Evolutionary conservation across 495 filamentous ascomycete species (phyloP).

Genomic region (Tuber microsphaerosporum): DNA sequence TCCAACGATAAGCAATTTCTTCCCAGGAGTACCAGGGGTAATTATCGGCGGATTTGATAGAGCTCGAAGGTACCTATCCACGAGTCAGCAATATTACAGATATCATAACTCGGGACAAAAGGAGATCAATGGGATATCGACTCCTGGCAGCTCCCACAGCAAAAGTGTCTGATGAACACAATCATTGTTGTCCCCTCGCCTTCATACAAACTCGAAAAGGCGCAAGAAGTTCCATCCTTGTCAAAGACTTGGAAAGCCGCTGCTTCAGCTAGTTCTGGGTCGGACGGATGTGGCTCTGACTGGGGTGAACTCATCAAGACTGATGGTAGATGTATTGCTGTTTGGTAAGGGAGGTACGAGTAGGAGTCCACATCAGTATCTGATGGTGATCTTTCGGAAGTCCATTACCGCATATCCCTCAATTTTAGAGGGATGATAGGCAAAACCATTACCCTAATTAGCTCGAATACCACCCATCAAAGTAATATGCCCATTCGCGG

Average conservation of each 20-base stretch:
- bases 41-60: slow-evolving; percentile 55
- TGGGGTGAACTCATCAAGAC: background rate
- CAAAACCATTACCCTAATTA: too few species aligned
- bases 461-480: too few species aligned
- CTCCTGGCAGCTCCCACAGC: slow-evolving; percentile 64
- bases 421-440: too few species aligned
- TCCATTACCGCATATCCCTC: too few species aligned
- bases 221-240: slow-evolving; percentile 51
- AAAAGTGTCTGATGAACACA: slow-evolving; percentile 84
- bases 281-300: slow-evolving; percentile 16
- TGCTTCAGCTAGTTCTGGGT: slow-evolving; percentile 13
- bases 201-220: slow-evolving; percentile 63
- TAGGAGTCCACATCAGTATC: background rate
- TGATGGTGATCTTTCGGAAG: background rate
- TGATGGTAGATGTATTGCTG: background rate
- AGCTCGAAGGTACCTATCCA: slow-evolving; percentile 59
- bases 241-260: slow-evolving; percentile 4
- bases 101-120: background rate
- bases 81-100: background rate
- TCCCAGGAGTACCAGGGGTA: slow-evolving; percentile 44
- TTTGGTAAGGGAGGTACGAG: background rate
- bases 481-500: too few species aligned
- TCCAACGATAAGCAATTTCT: slow-evolving; percentile 55
- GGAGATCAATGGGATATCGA: slow-evolving; percentile 6
- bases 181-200: slow-evolving; percentile 46